Base-by-base conservation (phyloP, 371 early-diverging fungal genomes). In the Globomyces sp. region DNA sequence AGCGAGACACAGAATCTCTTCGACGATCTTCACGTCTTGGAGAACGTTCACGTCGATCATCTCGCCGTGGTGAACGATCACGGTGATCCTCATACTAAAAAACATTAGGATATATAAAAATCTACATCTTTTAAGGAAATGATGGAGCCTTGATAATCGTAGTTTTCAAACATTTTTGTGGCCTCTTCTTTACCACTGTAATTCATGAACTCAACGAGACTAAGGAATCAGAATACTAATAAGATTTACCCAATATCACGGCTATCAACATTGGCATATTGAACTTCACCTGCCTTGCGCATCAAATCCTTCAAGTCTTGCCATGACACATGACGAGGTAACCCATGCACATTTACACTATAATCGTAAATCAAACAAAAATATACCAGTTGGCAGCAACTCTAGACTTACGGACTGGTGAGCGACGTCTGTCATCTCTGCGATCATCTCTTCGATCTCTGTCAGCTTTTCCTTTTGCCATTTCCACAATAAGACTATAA, bases 251-350 rank as follows among this genome's bases (percentile, higher is more conserved):
- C 97, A 76, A 91, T 89, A 41, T 92, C 90, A 46, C 90, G 88
- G 51, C 90, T 85, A 79, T 87, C 88, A 44, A 92, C 87, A 73
- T 95, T 94, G 41, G 97, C 89, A 83, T 92, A 97, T 45, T 89
- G 86, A 6, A 97, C 96, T 75, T 94, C 93, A 67, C 96, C 96
- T 63, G 93, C 96, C 71, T 91, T 90, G 73, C 95, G 91, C 85
- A 95, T 90, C 75, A 93, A 83, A 77, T 96, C 96, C 82, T 97
- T 97, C 80, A 97, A 86, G 81, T 93, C 96, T 95, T 96, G 80
- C 63, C 63, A 63, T 41, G 39, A 48, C n/a, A 49, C 39, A 10
- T 49, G 40, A 2, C 42, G 10, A 24, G 42, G 42, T 47, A 63
- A 49, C 41, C 63, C 63, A 11, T 44, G n/a, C 42, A 63, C 63